Evolutionary conservation across 1,139 yeast genomes (phyloP), one percentile per base, ranked within the genome.

Genomic region (Geotrichum reessii): DNA sequence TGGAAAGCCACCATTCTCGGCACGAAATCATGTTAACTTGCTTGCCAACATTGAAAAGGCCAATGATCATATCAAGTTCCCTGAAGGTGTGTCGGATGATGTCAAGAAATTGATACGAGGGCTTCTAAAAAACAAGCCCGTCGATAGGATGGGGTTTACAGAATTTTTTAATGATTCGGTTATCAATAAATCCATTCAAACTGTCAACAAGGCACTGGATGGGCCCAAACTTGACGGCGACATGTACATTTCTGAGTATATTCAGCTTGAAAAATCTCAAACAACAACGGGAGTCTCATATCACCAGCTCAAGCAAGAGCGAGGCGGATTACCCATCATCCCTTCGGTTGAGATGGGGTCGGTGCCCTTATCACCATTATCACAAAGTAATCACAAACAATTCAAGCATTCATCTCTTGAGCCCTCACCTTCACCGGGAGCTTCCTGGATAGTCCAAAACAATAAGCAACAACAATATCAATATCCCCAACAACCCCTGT

Each of bases 1-100:
- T 33, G 98, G 99, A 9, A 86, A 82, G 69, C 97, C 99, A 1
- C 99, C 99, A 0, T 93, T 92, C 72, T 84, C 87, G 63, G 98
- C 99, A 2, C 84, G 87, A 5, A 93, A 92, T 69, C 98, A 92
- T 70, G 85, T 93, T 62, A 97, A 92, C 69, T 78, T 93, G 59
- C 80, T 89, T 68, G 85, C 87, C 71, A 87, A 85, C 68, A 93
- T 93, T 63, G 96, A 92, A 70, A 83, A 82, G 66, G 81, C 90
- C 0, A 85, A 87, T 62, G 96, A 92, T 72, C 77, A 76, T 60
- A 88, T 93, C 58, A 77, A 79, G 56, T 91, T 92, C 70, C 96
- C 97, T 1, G 24, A 76, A 78, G 65, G 74, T 25, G 74, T 76
- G 3, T 81, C 86, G 0, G 83, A 79, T n/a, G 83, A 83, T 50